Base-by-base conservation (phyloP, 192 early-diverging fungal genomes). In the Jimgerdemannia lactiflua region DNA sequence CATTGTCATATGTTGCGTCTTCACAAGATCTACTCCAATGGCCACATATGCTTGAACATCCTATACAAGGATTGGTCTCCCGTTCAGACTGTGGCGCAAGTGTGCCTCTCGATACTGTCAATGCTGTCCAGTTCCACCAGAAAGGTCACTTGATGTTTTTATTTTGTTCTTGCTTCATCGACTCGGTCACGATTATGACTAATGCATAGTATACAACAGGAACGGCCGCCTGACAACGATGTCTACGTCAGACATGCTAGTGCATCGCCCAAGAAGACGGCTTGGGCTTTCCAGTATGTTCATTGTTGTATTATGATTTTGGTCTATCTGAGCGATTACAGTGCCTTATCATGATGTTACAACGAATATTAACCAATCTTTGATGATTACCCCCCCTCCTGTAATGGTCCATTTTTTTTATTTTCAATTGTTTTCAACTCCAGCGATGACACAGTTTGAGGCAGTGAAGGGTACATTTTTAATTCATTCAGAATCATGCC, bases 21-120 rank as follows among this genome's bases (percentile, higher is more conserved):
- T 65, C 42, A 39, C 42, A 66, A 86, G 85, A 80, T 92, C 44
- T 95, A 95, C 79, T 90, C 90, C 83, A 98, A 98, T 78, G 96
- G 97, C n/a, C 97, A 98, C 74, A 98, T 98, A 68, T 98, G 97
- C 77, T 80, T 98, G 42, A 97, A 95, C 75, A 97, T 98, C 70
- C 88, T 98, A 59, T 98, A 98, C 80, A 92, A 92, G 76, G 89
- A 96, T 43, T 98, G 97, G 97, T 91, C 89, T 20, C 97, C 97
- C 0, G 97, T 96, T 0, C 86, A 97, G 74, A 98, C 96, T 4
- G 93, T 97, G 39, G 88, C 90, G 41, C 90, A 92, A 3, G 91
- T 98, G 11, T 98, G 96, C 74, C 85, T 98, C 71, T 95, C 93
- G 0, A 89, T 98, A 39, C 88, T 92, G 66, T 97, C 95, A 67